These are phyloP conservation scores for Hypoxylon sp. DNA, from an alignment of 2,329 filamentous ascomycete genomes.

Conservation along the genomic window DNA sequence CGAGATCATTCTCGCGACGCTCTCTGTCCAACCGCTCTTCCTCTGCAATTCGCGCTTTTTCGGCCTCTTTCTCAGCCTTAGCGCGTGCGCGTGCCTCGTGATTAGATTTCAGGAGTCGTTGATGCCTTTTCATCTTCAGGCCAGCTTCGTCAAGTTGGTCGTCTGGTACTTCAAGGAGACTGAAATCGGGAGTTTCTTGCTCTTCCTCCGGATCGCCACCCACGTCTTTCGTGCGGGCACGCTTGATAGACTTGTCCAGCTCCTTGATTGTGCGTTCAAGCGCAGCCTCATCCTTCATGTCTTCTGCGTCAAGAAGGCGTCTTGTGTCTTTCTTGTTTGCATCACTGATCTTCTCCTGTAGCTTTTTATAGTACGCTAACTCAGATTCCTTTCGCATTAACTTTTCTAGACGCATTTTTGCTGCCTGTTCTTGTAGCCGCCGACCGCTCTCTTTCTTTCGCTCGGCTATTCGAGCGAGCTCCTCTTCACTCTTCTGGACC, in stretches of 20 bases:
- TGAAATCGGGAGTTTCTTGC: conserved; percentile 86
- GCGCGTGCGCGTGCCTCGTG: conserved; percentile 93
- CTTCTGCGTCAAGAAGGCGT: conserved; percentile 87
- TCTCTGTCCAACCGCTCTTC: conserved; percentile 88
- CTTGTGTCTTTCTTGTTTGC: conserved; percentile 93
- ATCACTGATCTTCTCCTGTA: conserved; percentile 79
- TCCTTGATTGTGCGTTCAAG: conserved; percentile 89
- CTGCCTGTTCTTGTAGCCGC: conserved; percentile 92
- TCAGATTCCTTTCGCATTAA: conserved; percentile 96
- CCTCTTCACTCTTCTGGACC: conserved; percentile 93
- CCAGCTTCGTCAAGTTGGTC: conserved; percentile 93
- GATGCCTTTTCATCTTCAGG: conserved; percentile 92
- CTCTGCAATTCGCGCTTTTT: conserved; percentile 87
- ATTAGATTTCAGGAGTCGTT: conserved; percentile 93
- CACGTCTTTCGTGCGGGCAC: conserved; percentile 92
- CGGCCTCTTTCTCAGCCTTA: conserved; percentile 94
- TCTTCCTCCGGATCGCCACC: conserved; percentile 86
- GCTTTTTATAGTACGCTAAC: conserved; percentile 90
- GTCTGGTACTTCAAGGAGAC: conserved; percentile 89
- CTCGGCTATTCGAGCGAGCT: conserved; percentile 90
- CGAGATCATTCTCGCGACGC: conserved; percentile 85
- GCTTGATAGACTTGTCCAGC: conserved; percentile 89
- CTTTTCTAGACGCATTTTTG: conserved; percentile 96
- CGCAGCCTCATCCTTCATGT: conserved; percentile 90
- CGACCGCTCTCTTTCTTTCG: conserved; percentile 95